Percentiles rank a stretch among this genome's conserved stretches.
phyloP scores from a whole-genome alignment of 2,329 filamentous ascomycete species.

The Penicillium sp. region DNA sequence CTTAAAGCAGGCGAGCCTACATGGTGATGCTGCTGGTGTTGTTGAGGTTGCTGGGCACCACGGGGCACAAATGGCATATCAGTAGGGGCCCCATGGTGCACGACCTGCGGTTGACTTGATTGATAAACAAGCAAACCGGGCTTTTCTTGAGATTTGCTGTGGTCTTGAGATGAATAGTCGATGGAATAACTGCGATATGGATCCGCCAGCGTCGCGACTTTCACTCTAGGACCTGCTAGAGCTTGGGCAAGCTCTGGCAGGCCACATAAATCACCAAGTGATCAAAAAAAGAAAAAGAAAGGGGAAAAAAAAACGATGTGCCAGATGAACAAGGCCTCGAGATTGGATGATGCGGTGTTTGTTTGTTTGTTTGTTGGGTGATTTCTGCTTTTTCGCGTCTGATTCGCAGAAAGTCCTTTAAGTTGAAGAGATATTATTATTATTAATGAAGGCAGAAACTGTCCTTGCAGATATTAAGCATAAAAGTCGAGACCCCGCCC shows the following conservation, averaged over 20 bases:
- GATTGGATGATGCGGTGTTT: background rate
- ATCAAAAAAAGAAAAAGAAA: constrained; percentile 1
- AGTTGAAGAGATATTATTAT: constrained; percentile 11
- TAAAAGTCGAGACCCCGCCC: constrained; percentile 15
- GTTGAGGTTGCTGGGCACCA: constrained; percentile 29
- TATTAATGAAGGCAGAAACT: constrained; percentile 10
- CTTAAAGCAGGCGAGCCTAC: constrained; percentile 37
- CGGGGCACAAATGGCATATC: constrained; percentile 31
- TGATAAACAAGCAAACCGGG: constrained; percentile 64
- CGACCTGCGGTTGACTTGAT: constrained; percentile 37
- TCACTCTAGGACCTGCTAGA: constrained; percentile 71
- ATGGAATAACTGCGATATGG: constrained; percentile 75
- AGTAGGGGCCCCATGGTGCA: constrained; percentile 32
- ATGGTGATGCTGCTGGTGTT: constrained; percentile 38
- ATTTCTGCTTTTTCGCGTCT: constrained; percentile 1
- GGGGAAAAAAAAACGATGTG: background rate
- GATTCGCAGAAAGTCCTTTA: constrained; percentile 8
- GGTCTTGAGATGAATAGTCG: constrained; percentile 65
- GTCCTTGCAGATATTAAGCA: constrained; percentile 16
- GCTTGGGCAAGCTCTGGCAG: constrained; percentile 65
- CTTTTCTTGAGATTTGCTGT: constrained; percentile 61
- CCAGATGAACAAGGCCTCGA: background rate
- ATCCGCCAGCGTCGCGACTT: constrained; percentile 68
- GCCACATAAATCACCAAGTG: constrained; percentile 22
- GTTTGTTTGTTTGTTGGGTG: background rate